Evolutionary conservation across 768 basidiomycete genomes (phyloP), one percentile per base, ranked within the genome.

Genomic region (Lactarius akahatsu): DNA sequence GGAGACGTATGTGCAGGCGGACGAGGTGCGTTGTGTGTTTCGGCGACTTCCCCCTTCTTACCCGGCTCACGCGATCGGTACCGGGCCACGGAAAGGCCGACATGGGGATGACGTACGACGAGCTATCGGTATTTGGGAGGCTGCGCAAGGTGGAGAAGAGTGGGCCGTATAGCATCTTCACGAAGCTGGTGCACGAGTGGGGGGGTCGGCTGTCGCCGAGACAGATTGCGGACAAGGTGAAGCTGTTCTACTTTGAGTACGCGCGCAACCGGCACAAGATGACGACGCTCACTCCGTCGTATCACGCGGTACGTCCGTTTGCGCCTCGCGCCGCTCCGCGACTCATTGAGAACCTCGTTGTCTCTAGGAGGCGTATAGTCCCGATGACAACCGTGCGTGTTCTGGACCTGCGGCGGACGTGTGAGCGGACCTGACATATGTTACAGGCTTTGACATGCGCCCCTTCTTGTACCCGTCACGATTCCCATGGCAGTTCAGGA

Each of bases 101-200:
- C 73, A 98, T 98, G 96, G 96, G 96, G 10, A 98, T 98, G 97
- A 97, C 96, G 0, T 98, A 98, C 73, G 91, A 98, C 71, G 97
- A 98, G 71, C 82, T 99, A 23, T 96, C 94, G 13, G 86, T 94
- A 23, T 96, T 95, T 71, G 97, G 96, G 30, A 83, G 96, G 34
- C 82, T 99, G 30, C 86, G 97, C 61, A 98, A 99, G 78, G 85
- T 96, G 47, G 95, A 97, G 72, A 98, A 98, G 79, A 95, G 94
- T 75, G 97, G 97, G 3, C 96, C 97, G 2, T 98, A 96, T 78
- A 92, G 92, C 80, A 98, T 90, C 81, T 99, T 96, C 74, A 96
- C 93, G 40, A 98, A 98, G 78, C 82, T 99, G 50, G 82, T 94
- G 1, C 90, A 94, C 70, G 92, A 97, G 75, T 98, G 97, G 97